Conservation (phyloP, 1,284 basidiomycete genomes). For the Cutaneotrichosporon dermatis region DNA sequence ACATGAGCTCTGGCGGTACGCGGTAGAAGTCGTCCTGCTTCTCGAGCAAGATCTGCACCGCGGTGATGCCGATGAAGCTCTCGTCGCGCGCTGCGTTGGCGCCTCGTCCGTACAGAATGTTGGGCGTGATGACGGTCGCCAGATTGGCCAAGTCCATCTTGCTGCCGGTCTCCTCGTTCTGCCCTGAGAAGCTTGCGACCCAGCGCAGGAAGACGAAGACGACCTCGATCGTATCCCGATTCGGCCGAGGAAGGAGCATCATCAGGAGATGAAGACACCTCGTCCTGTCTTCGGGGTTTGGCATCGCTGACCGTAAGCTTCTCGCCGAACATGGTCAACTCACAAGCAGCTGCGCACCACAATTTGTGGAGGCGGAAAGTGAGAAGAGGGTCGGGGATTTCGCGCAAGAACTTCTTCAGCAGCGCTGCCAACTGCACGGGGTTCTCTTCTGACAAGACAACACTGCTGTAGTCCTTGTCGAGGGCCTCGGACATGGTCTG, state of each 20-base stretch:
- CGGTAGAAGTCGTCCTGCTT: conserved; percentile 90
- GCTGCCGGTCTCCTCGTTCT: conserved; percentile 95
- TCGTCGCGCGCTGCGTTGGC: conserved; percentile 86
- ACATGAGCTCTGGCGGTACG: conserved; percentile 77
- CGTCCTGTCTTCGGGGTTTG: conserved; percentile 70
- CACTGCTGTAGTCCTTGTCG: conserved; percentile 83
- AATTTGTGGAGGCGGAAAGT: conserved; percentile 89
- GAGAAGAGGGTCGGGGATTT: conserved; percentile 92
- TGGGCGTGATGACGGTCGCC: conserved; percentile 96
- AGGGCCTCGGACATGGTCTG: conserved; percentile 87
- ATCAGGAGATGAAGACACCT: conserved; percentile 82
- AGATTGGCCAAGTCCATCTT: conserved; percentile 97
- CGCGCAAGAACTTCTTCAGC: conserved; percentile 93
- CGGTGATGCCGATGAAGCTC: conserved; percentile 83
- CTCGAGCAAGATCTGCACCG: conserved; percentile 79
- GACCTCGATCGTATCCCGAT: conserved; percentile 96
- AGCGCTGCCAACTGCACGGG: conserved; percentile 95
- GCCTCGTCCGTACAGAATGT: conserved; percentile 81
- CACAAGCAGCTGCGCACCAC: conserved; percentile 82
- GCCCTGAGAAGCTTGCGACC: conserved; percentile 98
- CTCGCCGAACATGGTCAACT: conserved; percentile 31
- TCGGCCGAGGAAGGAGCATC: conserved; percentile 81
- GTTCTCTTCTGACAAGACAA: conserved; percentile 90
- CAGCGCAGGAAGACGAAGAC: conserved; percentile 98
- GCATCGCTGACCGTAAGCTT: conserved; percentile 56